A percentile compares a stretch with the other conserved stretches of the same genome.
These are phyloP conservation scores for Termitomyces sp. DNA, from an alignment of 768 basidiomycete genomes.

Conservation along the genomic window DNA sequence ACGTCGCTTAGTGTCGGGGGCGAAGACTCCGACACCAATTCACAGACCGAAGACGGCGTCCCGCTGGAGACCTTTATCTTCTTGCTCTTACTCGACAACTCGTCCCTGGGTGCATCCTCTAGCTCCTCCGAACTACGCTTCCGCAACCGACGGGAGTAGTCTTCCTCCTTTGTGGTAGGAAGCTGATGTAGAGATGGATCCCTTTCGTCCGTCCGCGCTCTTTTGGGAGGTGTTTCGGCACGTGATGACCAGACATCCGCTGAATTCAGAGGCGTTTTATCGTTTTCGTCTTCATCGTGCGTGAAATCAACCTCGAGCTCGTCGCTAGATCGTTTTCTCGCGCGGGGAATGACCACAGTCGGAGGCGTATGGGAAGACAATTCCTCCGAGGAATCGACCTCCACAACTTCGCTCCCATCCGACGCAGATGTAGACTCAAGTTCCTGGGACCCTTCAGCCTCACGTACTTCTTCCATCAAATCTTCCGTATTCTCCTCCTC, in stretches of 20 bases:
- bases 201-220: slow-evolving; percentile 15
- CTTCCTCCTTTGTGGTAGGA: not conserved
- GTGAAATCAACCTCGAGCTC: slow-evolving; percentile 29
- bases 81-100: slow-evolving; percentile 5
- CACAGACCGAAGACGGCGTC: not conserved
- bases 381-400: not conserved
- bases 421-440: slow-evolving; percentile 12
- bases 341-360: not conserved
- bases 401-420: slow-evolving; percentile 6
- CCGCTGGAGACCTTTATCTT: slow-evolving; percentile 6
- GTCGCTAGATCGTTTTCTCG: slow-evolving; percentile 25
- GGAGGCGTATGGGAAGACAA: not conserved
- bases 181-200: slow-evolving; percentile 9
- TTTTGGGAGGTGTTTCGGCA: slow-evolving; percentile 32
- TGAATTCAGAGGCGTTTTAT: not conserved
- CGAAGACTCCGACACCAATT: not conserved
- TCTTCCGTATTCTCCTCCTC: slow-evolving; percentile 22
- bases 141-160: slow-evolving; percentile 26
- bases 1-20: not conserved
- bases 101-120: slow-evolving; percentile 24
- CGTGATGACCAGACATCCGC: not conserved
- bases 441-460: slow-evolving; percentile 29
- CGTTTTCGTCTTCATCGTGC: slow-evolving; percentile 14
- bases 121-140: slow-evolving; percentile 54
- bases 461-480: slow-evolving; percentile 25